Evolutionary conservation across 768 basidiomycete species (phyloP), one percentile per base, ranked within the genome.

Genomic region (Dacryopinax spathularia): DNA sequence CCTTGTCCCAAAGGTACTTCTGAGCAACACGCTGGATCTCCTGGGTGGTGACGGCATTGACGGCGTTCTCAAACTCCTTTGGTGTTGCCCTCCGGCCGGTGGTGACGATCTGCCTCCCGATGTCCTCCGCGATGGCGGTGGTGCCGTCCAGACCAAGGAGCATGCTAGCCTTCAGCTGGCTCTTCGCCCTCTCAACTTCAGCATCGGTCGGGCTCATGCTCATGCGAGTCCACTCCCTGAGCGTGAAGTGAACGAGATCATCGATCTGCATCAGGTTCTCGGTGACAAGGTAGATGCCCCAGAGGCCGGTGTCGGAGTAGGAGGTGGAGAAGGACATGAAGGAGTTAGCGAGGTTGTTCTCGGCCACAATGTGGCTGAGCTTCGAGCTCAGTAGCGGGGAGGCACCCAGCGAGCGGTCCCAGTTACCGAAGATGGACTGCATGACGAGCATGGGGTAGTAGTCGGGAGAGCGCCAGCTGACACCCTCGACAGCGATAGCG

Each of bases 381-480:
- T 88, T 85, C 61, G 92, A 96, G 65, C 90, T 92, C 67, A 95
- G 84, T 62, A 96, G 80, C 25, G 91, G 82, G 1, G 91, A 87
- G 59, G 91, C 84, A 69, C 95, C 96, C 69, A 98, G 85, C 56
- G 88, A 89, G 69, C 96, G 85, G 74, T 99, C 95, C 96, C 96
- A 99, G 84, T 98, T 99, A 67, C 96, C 96, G 77, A 98, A 88
- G 77, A 98, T 91, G 70, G 84, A 86, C 75, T 95, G 91, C 87
- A 96, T 90, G 73, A 91, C 93, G 78, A 97, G 85, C 94, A 99
- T 95, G 66, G 94, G 91, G 85, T 91, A 98, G 81, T 98, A 98
- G 77, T 99, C 96, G 31, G 95, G 93, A 10, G 89, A 92, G 70
- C 87, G 90, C 94, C 95, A 97, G 75, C 91, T 86, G 63, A 95